A percentile compares a stretch with the other conserved stretches of the same genome.
Conservation (phyloP, 2,329 filamentous ascomycete species). For the Nemania diffusa region DNA sequence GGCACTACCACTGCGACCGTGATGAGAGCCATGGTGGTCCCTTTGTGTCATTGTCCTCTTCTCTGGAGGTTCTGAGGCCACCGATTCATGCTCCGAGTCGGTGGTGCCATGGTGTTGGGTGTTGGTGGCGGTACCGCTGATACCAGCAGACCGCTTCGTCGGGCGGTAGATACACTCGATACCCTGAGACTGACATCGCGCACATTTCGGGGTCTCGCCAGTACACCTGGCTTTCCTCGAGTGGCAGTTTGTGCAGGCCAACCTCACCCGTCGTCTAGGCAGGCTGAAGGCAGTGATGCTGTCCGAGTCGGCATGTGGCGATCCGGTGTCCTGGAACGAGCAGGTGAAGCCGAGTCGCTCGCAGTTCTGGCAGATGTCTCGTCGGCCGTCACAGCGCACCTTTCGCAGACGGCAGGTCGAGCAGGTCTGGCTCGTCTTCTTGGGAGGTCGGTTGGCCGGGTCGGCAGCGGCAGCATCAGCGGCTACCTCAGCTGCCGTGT, state of each 20-base stretch:
- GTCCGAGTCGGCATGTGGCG: conserved; percentile 48
- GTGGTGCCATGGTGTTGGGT: conserved; percentile 42
- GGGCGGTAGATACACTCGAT: conserved; percentile 66
- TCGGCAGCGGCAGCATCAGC: conserved; percentile 49
- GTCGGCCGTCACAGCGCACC: conserved; percentile 67
- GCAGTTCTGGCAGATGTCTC: conserved; percentile 66
- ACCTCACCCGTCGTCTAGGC: conserved; percentile 64
- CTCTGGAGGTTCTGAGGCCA: conserved; percentile 49
- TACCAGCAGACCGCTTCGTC: conserved; percentile 47
- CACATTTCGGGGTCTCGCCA: conserved; percentile 66
- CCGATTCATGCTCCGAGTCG: conserved; percentile 50
- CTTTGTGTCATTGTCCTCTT: conserved; percentile 47
- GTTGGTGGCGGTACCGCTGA: conserved; percentile 38
- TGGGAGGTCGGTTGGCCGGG: conserved; percentile 48
- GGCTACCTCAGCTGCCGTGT: conserved; percentile 50
- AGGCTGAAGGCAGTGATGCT: conserved; percentile 56
- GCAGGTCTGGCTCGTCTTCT: conserved; percentile 58
- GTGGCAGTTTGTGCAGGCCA: conserved; percentile 68
- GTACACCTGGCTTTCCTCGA: conserved; percentile 68
- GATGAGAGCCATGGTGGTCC: conserved; percentile 49
- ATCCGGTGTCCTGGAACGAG: conserved; percentile 62
- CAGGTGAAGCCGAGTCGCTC: conserved; percentile 67
- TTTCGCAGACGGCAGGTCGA: conserved; percentile 66
- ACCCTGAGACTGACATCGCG: conserved; percentile 62
- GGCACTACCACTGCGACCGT: conserved; percentile 44